Conservation (phyloP, 1,284 basidiomycete species). For the Coniferiporia sulphurascens region DNA sequence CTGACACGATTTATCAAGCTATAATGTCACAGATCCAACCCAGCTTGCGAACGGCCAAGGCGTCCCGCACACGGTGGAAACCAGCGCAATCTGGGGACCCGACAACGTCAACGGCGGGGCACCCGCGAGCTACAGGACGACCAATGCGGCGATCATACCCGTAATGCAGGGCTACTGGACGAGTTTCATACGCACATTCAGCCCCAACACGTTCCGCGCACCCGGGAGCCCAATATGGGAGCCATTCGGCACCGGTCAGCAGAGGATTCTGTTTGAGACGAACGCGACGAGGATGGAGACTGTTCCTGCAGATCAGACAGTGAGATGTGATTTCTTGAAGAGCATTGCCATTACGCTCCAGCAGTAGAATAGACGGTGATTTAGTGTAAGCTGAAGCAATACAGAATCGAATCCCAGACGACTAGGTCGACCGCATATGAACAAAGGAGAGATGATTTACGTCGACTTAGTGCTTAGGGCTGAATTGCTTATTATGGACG, state of each 20-base stretch:
- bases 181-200: slow-evolving; percentile 21
- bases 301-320: slow-evolving; percentile 17
- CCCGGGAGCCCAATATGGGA: slow-evolving; percentile 16
- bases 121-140: slow-evolving; percentile 17
- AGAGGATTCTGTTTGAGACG: slow-evolving; percentile 21
- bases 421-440: neutral
- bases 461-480: neutral
- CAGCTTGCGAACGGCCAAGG: slow-evolving; percentile 19
- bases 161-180: slow-evolving; percentile 22
- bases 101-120: slow-evolving; percentile 19
- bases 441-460: neutral
- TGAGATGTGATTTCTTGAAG: slow-evolving; percentile 20
- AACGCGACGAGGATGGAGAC: slow-evolving; percentile 22
- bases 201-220: slow-evolving; percentile 15
- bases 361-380: slow-evolving; percentile 11
- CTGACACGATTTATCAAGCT: slow-evolving; percentile 9
- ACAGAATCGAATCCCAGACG: neutral
- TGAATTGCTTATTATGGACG: neutral
- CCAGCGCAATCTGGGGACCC: slow-evolving; percentile 21
- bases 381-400: neutral
- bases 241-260: slow-evolving; percentile 7
- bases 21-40: slow-evolving; percentile 21
- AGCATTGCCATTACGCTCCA: slow-evolving; percentile 18
- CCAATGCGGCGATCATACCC: slow-evolving; percentile 19
- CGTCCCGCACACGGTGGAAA: slow-evolving; percentile 20